phyloP scores from a whole-genome alignment of 495 filamentous ascomycete genomes.

The Delitschia confertaspora region DNA sequence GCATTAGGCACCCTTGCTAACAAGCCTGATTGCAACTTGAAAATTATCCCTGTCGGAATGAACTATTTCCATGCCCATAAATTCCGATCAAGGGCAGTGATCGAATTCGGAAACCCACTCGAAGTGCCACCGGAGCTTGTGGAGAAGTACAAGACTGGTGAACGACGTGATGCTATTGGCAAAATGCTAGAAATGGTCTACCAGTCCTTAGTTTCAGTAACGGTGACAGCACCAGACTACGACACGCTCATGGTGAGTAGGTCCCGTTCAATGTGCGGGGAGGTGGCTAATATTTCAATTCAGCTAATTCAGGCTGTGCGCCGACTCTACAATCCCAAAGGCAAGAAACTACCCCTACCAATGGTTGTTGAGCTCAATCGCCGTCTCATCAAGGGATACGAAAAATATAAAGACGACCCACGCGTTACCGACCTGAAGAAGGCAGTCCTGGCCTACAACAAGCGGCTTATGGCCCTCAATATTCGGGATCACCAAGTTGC shows the following conservation, averaged over 20 bases:
- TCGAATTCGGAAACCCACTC: constrained; percentile 88
- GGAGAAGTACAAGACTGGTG: constrained; percentile 70
- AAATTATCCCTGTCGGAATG: constrained; percentile 99
- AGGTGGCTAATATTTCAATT: constrained; percentile 1
- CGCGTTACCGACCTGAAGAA: constrained; percentile 72
- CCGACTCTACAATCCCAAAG: constrained; percentile 84
- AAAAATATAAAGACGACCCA: constrained; percentile 82
- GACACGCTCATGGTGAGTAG: constrained; percentile 82
- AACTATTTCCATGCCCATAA: constrained; percentile 99
- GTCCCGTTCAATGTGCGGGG: not conserved
- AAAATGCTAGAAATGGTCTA: constrained; percentile 78
- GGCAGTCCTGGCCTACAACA: constrained; percentile 79
- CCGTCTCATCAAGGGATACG: constrained; percentile 84
- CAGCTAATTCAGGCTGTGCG: constrained; percentile 86
- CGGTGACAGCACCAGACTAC: constrained; percentile 88
- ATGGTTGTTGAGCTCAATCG: constrained; percentile 95
- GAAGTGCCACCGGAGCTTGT: constrained; percentile 74
- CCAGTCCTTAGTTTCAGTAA: constrained; percentile 75
- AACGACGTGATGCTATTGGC: constrained; percentile 76
- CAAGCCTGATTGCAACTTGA: constrained; percentile 80
- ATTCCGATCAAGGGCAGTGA: constrained; percentile 90
- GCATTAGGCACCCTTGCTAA: constrained; percentile 86
- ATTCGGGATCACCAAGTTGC: constrained; percentile 93
- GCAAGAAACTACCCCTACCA: constrained; percentile 88
- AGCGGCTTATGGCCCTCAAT: constrained; percentile 71